A percentile compares a stretch with the other conserved stretches of the same genome.
Evolutionary conservation across 495 filamentous ascomycete genomes (phyloP).

Genomic region (Penicillium steckii): DNA sequence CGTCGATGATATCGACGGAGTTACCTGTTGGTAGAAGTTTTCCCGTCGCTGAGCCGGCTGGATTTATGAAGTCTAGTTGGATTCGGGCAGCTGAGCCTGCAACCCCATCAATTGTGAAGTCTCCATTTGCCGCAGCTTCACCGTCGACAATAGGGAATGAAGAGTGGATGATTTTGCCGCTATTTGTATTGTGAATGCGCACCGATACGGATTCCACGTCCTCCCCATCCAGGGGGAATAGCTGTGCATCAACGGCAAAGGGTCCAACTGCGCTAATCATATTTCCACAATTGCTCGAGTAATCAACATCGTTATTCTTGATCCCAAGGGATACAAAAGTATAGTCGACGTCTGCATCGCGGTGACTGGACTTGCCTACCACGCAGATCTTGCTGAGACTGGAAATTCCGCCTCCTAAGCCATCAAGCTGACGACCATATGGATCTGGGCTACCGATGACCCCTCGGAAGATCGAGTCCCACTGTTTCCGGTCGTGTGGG

Average conservation of each 20-base stretch:
- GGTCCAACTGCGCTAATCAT: slow-evolving; percentile 69
- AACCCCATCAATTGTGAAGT: slow-evolving; percentile 68
- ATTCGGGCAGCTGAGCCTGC: slow-evolving; percentile 56
- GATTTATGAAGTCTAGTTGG: slow-evolving; percentile 61
- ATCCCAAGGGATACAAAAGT: slow-evolving; percentile 71
- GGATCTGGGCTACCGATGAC: slow-evolving; percentile 69
- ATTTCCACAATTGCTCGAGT: slow-evolving; percentile 72
- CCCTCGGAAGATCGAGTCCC: slow-evolving; percentile 57
- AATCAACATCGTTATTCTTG: slow-evolving; percentile 55
- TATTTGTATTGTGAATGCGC: slow-evolving; percentile 55
- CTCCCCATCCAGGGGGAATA: slow-evolving; percentile 26
- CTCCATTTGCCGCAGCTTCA: slow-evolving; percentile 48
- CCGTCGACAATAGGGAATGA: slow-evolving; percentile 50
- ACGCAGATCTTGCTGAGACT: slow-evolving; percentile 72
- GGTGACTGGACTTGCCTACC: slow-evolving; percentile 44
- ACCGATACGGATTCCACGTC: slow-evolving; percentile 27
- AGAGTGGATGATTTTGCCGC: slow-evolving; percentile 47
- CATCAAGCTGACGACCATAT: slow-evolving; percentile 68
- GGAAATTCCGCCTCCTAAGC: slow-evolving; percentile 68
- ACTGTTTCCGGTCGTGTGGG: slow-evolving; percentile 44
- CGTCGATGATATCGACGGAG: slow-evolving; percentile 50
- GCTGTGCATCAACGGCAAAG: slow-evolving; percentile 55
- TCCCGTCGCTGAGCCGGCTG: slow-evolving; percentile 68
- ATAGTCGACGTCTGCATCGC: slow-evolving; percentile 65
- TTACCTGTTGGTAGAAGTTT: slow-evolving; percentile 63